Base-by-base conservation (phyloP, 306 rosid species). In the Gastrolobium bilobum region DNA sequence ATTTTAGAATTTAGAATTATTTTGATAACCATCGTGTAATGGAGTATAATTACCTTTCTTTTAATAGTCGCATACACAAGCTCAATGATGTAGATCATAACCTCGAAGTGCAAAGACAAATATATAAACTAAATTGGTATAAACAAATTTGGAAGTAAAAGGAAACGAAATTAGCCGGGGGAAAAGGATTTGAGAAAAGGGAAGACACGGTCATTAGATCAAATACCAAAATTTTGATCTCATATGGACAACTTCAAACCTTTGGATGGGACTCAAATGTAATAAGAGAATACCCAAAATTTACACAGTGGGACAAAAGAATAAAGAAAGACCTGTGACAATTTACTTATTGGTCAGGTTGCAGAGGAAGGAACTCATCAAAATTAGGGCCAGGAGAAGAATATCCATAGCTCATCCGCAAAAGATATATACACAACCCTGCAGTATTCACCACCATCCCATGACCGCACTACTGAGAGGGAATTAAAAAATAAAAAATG, bases 371-470 rank as follows among this genome's bases (percentile, higher is more conserved):
- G 60, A 80, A 64, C 76, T 72, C 81, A 50, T 66, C 76, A 81
- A 78, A 76, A 83, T 44, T 68, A 35, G 60, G 83, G 62, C 63
- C 13, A 54, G 69, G 59, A 75, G 79, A 62, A 34, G 60, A 75
- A 35, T 63, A 59, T 69, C 44, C 60, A 20, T 81, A 82, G 90
- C 97, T 88, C 86, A 39, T 84, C 86, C 83, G 68, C 77, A 63
- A 89, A 86, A 83, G 85, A 79, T 92, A 89, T 94, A 77, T 86
- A 94, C 94, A 93, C 40, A 62, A 77, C 82, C 91, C 97, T 92
- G 94, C 88, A 87, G 72, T 75, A 52, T 72, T 53, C 67, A 82
- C 78, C 53, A 51, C 40, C 70, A 20, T 78, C 58, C 40, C 43
- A 13, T 72, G 20, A 75, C 71, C 68, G 42, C 51, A 62, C 79